Conservation (phyloP, 2,329 filamentous ascomycete species). For the Cephalotrichum gorgonifer region DNA sequence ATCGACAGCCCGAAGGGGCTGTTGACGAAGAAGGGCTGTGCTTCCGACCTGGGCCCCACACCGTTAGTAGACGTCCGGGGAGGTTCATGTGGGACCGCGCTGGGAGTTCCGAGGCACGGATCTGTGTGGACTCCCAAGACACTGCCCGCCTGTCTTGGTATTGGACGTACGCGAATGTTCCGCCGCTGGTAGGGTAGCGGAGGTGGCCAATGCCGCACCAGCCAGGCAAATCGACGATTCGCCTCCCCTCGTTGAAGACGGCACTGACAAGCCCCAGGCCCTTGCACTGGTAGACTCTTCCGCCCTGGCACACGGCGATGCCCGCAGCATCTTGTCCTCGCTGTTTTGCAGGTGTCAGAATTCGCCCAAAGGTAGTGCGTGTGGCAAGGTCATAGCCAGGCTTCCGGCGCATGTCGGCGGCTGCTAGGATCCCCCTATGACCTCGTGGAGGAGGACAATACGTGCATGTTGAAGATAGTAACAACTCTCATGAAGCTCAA, state of each 20-base stretch:
- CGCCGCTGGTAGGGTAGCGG: conserved; percentile 83
- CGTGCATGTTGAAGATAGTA: no score
- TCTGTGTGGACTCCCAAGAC: no score
- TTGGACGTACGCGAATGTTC: conserved; percentile 39
- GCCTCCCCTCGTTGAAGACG: conserved; percentile 72
- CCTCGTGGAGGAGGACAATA: no score
- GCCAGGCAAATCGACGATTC: conserved; percentile 35
- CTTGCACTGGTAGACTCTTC: conserved; percentile 81
- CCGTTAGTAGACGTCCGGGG: not conserved
- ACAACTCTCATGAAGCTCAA: no score
- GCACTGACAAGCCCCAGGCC: conserved; percentile 79
- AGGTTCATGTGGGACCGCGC: no score
- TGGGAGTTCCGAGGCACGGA: no score
- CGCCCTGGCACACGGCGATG: conserved; percentile 68
- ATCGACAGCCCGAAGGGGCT: conserved; percentile 73
- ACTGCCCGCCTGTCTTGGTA: no score
- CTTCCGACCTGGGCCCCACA: conserved; percentile 54
- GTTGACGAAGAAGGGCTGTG: conserved; percentile 86
- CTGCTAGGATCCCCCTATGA: no score
- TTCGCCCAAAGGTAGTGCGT: no score
- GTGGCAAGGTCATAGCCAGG: no score
- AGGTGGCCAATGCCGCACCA: conserved; percentile 62
- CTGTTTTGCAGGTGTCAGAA: no score
- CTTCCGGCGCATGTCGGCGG: no score
- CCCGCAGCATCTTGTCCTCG: conserved; percentile 83